Conservation (phyloP, 2,329 filamentous ascomycete genomes). For the Ophiognomonia clavigignenti-juglandacearum region DNA sequence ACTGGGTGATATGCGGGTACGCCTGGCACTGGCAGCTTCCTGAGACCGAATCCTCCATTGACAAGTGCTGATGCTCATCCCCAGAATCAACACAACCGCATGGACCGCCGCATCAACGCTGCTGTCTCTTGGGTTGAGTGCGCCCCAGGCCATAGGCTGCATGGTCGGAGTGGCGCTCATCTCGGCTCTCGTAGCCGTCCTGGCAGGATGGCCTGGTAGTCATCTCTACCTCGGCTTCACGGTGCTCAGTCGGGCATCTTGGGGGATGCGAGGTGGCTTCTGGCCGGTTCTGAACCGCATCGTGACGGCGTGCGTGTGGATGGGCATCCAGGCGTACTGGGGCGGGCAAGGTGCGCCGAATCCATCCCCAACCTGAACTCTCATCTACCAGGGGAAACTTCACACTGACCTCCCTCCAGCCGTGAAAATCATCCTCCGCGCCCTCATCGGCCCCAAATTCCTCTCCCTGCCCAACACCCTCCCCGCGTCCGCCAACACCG, state of each 20-base stretch:
- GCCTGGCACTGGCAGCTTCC: background rate
- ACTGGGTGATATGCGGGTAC: constrained; percentile 26
- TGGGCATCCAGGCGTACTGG: constrained; percentile 26
- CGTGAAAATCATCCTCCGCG: constrained; percentile 26
- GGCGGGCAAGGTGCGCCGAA: constrained; percentile 20
- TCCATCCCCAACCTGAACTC: no score
- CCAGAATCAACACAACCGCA: constrained; percentile 22
- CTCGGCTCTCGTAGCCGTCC: constrained; percentile 26
- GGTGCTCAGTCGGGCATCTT: constrained; percentile 22
- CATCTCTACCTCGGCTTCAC: constrained; percentile 30
- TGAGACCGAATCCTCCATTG: background rate
- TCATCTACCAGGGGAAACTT: background rate
- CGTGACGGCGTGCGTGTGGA: constrained; percentile 27
- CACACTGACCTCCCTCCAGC: constrained; percentile 5
- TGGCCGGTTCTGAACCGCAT: constrained; percentile 28
- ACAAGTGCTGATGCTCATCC: background rate
- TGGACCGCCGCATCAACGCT: constrained; percentile 25
- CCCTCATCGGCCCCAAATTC: constrained; percentile 23
- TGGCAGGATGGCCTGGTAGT: constrained; percentile 29
- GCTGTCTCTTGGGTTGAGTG: constrained; percentile 24
- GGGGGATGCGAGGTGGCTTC: constrained; percentile 27
- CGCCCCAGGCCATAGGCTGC: constrained; percentile 24
- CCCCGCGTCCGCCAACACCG: constrained; percentile 21
- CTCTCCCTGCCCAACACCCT: constrained; percentile 22
- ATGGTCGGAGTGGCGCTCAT: constrained; percentile 29